Conservation (phyloP, 306 rosid species). For the Echinosophora koreensis region DNA sequence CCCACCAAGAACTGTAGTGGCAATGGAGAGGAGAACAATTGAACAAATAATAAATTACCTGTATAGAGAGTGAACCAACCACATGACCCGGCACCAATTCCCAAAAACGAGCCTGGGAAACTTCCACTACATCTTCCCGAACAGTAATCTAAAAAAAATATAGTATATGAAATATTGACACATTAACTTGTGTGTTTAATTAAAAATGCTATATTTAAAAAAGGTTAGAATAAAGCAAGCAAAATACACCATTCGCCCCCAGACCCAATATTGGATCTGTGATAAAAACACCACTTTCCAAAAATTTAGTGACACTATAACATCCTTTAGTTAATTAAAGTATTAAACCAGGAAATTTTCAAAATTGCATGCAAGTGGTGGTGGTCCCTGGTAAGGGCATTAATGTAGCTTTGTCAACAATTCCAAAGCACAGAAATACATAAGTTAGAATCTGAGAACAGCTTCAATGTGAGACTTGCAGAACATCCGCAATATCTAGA, state of each 20-base stretch:
- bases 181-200: conserved; percentile 3
- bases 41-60: conserved; percentile 51
- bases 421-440: not conserved
- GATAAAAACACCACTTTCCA: conserved; percentile 2
- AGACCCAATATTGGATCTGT: conserved; percentile 4
- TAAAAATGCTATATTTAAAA: conserved; percentile 26
- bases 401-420: conserved; percentile 6
- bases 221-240: not conserved
- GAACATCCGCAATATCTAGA: not conserved
- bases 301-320: conserved; percentile 13
- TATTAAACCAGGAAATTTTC: conserved; percentile 23
- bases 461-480: not conserved
- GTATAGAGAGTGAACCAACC: conserved; percentile 79
- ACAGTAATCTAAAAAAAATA: conserved; percentile 65
- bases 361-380: conserved; percentile 20
- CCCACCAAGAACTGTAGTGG: not conserved
- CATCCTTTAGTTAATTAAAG: conserved; percentile 16
- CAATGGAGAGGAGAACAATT: not conserved
- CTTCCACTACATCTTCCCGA: conserved; percentile 79
- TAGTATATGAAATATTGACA: not conserved
- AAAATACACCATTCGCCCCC: conserved; percentile 33
- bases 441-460: not conserved
- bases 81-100: conserved; percentile 94
- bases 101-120: conserved; percentile 89
- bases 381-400: not conserved